Conservation (phyloP, 2,329 filamentous ascomycete genomes). For the Didymella pomorum region DNA sequence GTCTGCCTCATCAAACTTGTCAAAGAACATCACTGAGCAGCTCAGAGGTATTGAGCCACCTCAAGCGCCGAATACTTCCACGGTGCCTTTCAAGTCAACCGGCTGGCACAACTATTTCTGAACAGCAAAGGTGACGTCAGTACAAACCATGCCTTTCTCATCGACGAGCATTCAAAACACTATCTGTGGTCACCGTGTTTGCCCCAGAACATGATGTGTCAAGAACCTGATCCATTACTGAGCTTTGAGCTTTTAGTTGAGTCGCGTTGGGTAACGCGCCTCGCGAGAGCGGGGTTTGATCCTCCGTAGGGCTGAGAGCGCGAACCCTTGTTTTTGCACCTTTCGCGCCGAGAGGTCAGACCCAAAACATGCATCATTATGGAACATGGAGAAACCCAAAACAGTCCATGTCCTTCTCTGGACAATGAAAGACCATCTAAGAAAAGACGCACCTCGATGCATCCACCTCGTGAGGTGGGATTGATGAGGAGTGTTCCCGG, state of each 20-base stretch:
- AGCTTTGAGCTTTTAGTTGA: background rate
- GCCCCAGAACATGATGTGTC: background rate
- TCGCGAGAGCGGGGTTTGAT: conserved; percentile 24
- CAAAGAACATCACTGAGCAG: conserved; percentile 16
- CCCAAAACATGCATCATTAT: conserved; percentile 6
- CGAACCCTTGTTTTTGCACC: background rate
- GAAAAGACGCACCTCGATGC: conserved; percentile 26
- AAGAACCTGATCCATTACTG: background rate
- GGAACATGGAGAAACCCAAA: conserved; percentile 17
- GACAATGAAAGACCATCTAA: conserved; percentile 22
- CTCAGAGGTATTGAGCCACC: conserved; percentile 17
- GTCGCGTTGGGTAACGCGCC: background rate
- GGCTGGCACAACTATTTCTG: conserved; percentile 24
- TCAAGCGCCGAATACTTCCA: conserved; percentile 16
- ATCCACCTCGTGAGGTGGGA: conserved; percentile 53
- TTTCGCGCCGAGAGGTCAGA: background rate
- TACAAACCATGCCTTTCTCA: background rate
- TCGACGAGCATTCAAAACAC: background rate
- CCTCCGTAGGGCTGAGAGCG: conserved; percentile 15
- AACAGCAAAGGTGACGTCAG: conserved; percentile 1
- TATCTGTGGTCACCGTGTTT: background rate
- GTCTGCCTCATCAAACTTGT: conserved; percentile 10
- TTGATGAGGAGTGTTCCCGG: conserved; percentile 62
- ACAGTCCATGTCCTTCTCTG: conserved; percentile 1
- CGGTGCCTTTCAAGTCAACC: conserved; percentile 5